A percentile compares a stretch with the other conserved stretches of the same genome.
phyloP scores from a whole-genome alignment of 495 filamentous ascomycete genomes.

The Pseudoneurospora amorphoporcata region DNA sequence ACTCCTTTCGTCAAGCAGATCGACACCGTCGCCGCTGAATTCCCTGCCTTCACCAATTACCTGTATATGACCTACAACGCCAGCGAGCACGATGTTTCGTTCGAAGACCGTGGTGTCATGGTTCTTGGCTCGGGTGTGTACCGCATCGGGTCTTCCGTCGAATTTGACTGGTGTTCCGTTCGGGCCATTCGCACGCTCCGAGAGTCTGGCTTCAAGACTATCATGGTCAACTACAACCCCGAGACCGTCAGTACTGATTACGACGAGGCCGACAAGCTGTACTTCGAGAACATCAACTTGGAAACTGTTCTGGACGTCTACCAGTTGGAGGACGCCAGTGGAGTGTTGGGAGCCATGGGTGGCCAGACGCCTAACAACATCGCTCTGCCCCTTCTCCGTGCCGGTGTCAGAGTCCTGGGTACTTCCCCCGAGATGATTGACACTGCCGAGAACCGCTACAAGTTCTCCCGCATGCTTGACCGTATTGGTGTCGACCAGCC shows the following conservation, averaged over 20 bases:
- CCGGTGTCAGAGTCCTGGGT: constrained; percentile 85
- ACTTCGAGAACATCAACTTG: constrained; percentile 95
- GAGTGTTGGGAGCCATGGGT: constrained; percentile 96
- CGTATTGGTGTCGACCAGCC: constrained; percentile 94
- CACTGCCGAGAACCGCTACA: constrained; percentile 93
- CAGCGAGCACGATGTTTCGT: constrained; percentile 71
- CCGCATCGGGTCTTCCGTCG: constrained; percentile 92
- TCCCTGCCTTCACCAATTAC: constrained; percentile 92
- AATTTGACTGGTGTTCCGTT: constrained; percentile 99
- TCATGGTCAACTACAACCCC: constrained; percentile 97
- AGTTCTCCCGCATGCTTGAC: constrained; percentile 95
- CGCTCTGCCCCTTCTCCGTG: constrained; percentile 73
- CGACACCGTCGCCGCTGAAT: constrained; percentile 95
- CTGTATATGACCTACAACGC: constrained; percentile 95
- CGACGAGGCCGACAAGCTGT: constrained; percentile 89
- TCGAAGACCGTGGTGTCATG: constrained; percentile 87
- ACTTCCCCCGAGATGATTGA: constrained; percentile 99
- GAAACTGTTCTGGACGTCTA: constrained; percentile 96
- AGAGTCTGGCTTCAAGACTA: constrained; percentile 80
- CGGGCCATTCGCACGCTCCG: constrained; percentile 87
- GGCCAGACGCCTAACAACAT: constrained; percentile 99
- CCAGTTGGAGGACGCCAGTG: constrained; percentile 73
- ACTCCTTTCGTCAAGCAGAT: constrained; percentile 92
- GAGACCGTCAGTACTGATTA: constrained; percentile 95
- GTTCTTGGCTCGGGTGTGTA: constrained; percentile 96